Evolutionary conservation across 768 basidiomycete genomes (phyloP).

Genomic region (Ephemerocybe angulata): DNA sequence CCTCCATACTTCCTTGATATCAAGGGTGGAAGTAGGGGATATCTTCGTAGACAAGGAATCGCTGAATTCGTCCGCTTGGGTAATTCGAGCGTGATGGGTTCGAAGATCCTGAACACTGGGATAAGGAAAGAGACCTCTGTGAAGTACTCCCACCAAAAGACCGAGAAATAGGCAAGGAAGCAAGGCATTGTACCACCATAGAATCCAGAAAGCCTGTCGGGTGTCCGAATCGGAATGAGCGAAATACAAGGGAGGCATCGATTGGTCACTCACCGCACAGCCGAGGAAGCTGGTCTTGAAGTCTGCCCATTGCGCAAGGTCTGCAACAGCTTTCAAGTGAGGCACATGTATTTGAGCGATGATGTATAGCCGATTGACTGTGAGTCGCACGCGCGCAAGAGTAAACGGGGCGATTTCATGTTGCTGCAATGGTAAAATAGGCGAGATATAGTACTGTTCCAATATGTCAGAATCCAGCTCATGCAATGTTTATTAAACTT

Average conservation of each 20-base stretch:
- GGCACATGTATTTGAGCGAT: constrained; percentile 46
- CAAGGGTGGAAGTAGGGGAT: constrained; percentile 41
- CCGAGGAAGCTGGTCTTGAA: constrained; percentile 40
- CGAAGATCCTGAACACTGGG: constrained; percentile 53
- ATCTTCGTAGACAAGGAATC: constrained; percentile 45
- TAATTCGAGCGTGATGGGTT: constrained; percentile 46
- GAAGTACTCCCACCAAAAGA: constrained; percentile 45
- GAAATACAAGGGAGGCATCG: not conserved
- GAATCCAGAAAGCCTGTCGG: constrained; percentile 53
- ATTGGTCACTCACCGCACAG: constrained; percentile 45
- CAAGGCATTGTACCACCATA: constrained; percentile 61
- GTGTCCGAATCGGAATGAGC: not conserved
- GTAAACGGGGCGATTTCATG: constrained; percentile 38
- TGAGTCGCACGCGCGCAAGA: constrained; percentile 47
- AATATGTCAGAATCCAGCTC: not conserved
- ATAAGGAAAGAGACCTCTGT: constrained; percentile 48
- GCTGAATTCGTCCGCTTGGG: constrained; percentile 50
- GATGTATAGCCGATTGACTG: constrained; percentile 54
- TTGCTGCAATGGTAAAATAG: constrained; percentile 37
- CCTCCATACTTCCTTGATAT: constrained; percentile 51
- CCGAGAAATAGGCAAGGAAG: constrained; percentile 48
- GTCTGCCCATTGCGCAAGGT: constrained; percentile 57
- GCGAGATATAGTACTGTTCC: constrained; percentile 38
- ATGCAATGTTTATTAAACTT: no score
- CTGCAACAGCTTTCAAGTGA: constrained; percentile 34